Percentiles rank a stretch among this genome's conserved stretches.
Conservation (phyloP, 2,329 filamentous ascomycete species). For the Colletotrichum tofieldiae region DNA sequence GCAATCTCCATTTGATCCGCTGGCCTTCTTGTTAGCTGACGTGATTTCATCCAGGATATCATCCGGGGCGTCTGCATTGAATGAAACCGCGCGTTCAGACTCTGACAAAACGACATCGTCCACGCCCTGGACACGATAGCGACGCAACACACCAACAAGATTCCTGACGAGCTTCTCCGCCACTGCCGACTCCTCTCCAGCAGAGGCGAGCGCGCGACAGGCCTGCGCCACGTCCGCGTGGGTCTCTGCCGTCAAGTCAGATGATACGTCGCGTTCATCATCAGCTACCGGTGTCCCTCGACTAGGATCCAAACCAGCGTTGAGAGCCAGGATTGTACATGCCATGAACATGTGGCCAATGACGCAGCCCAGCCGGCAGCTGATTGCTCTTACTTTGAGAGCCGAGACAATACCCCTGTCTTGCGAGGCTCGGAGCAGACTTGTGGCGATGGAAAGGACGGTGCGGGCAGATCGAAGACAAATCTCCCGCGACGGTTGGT, state of each 20-base stretch:
- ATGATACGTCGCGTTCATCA: background rate
- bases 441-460: conserved; percentile 45
- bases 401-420: background rate
- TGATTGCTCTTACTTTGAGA: background rate
- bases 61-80: background rate
- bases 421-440: conserved; percentile 41
- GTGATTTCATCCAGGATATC: background rate
- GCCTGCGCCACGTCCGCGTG: conserved; percentile 43
- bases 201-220: conserved; percentile 44
- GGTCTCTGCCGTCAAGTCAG: conserved; percentile 2
- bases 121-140: conserved; percentile 40
- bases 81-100: background rate
- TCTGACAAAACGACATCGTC: conserved; percentile 13
- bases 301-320: conserved; percentile 30
- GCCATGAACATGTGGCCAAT: conserved; percentile 47
- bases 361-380: conserved; percentile 44
- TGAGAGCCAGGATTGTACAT: conserved; percentile 45
- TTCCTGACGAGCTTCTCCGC: conserved; percentile 45
- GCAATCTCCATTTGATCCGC: background rate
- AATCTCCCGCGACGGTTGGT: conserved; percentile 40
- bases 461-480: conserved; percentile 48
- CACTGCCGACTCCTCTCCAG: conserved; percentile 43
- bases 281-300: background rate
- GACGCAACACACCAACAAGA: conserved; percentile 43
- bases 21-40: background rate